phyloP scores from a whole-genome alignment of 257 asterid species.

The Nicotiana obtusifolia region DNA sequence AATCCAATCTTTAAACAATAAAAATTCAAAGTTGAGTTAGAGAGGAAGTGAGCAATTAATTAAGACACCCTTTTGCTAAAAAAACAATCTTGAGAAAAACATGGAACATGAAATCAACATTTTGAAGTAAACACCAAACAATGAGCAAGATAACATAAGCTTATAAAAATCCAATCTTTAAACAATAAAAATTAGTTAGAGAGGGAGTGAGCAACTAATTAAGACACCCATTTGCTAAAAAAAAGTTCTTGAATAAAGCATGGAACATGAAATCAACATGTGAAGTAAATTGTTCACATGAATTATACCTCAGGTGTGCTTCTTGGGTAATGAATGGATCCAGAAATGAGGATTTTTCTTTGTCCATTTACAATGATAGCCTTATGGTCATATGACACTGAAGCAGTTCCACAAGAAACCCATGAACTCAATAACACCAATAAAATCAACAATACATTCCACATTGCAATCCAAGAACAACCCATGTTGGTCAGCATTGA shows the following conservation, averaged over 20 bases:
- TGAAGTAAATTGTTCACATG: constrained; percentile 6
- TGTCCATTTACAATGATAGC: constrained; percentile 68
- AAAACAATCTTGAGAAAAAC: no score
- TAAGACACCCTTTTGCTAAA: no score
- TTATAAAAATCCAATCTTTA: neutral
- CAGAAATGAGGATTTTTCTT: constrained; percentile 69
- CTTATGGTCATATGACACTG: constrained; percentile 67
- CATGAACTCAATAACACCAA: constrained; percentile 27
- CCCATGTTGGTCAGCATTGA: neutral
- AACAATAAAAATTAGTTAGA: no score
- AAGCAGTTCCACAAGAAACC: constrained; percentile 22
- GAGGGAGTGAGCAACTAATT: neutral
- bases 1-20: neutral
- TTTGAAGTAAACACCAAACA: no score
- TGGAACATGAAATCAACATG: neutral
- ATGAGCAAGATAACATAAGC: no score
- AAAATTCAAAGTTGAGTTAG: neutral
- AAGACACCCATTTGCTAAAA: neutral
- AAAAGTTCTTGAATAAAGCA: neutral
- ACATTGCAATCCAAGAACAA: constrained; percentile 16
- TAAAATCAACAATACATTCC: constrained; percentile 9
- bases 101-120: no score
- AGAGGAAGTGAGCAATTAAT: no score
- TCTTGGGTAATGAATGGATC: constrained; percentile 91
- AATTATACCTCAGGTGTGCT: constrained; percentile 84